These are phyloP conservation scores for Colletotrichum agaves DNA, from an alignment of 2,329 filamentous ascomycete species.

Conservation along the genomic window DNA sequence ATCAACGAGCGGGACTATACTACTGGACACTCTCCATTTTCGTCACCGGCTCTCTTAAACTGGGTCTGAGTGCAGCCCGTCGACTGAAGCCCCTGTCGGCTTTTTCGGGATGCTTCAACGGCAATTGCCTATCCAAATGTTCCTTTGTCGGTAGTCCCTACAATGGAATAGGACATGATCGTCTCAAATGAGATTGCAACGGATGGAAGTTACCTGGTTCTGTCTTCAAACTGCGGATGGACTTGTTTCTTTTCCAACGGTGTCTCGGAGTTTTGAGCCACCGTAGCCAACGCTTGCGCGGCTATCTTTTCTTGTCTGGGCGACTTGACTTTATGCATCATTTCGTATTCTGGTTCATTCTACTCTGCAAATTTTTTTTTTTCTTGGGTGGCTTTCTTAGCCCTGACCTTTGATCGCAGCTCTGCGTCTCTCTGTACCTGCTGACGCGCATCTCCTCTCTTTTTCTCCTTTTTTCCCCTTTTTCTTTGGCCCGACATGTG, in stretches of 20 bases:
- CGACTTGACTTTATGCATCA: not conserved
- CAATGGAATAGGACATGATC: not conserved
- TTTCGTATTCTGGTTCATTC: slow-evolving; percentile 16
- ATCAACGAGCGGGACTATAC: slow-evolving; percentile 4
- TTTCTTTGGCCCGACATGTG: not conserved
- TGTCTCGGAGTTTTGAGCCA: slow-evolving; percentile 8
- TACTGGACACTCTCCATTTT: not conserved
- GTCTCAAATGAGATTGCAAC: not conserved
- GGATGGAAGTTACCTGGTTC: not conserved
- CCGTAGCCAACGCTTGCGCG: slow-evolving; percentile 13
- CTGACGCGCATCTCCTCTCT: not conserved
- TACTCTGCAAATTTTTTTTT: slow-evolving; percentile 1
- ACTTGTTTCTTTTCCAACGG: not conserved
- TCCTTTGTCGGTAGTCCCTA: not conserved
- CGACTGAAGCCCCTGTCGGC: not conserved
- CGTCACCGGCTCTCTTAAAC: not conserved
- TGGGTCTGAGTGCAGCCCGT: not conserved
- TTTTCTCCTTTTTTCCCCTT: too few relatives aligned
- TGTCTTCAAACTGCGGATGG: not conserved
- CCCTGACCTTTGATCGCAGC: not conserved
- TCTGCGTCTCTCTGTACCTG: not conserved
- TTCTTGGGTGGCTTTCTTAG: not conserved
- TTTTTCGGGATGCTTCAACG: not conserved
- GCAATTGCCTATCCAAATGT: not conserved
- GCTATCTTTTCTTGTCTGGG: slow-evolving; percentile 10